Evolutionary conservation across 768 basidiomycete species (phyloP).

Genomic region (Trametes cingulata): DNA sequence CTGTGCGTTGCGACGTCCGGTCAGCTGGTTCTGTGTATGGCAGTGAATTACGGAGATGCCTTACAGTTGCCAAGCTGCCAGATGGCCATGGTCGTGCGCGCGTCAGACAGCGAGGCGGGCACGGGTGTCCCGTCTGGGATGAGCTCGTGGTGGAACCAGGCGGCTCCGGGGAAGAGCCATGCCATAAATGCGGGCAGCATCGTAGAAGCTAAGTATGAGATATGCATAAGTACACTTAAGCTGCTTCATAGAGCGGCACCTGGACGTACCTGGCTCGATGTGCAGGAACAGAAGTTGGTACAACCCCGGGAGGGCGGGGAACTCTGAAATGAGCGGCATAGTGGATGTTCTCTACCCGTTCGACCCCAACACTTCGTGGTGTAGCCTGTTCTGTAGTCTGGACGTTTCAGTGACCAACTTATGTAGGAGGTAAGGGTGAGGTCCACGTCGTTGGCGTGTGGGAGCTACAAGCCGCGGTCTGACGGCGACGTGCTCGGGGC

Average conservation of each 20-base stretch:
- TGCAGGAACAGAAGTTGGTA: conserved; percentile 66
- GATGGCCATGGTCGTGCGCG: conserved; percentile 58
- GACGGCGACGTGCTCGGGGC: not conserved
- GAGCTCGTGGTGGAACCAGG: conserved; percentile 68
- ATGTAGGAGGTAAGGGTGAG: no score
- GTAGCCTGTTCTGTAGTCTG: no score
- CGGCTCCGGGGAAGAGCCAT: conserved; percentile 59
- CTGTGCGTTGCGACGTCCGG: conserved; percentile 33
- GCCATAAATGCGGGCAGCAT: conserved; percentile 51
- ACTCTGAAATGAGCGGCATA: conserved; percentile 35
- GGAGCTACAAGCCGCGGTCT: no score
- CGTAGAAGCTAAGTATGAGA: conserved; percentile 43
- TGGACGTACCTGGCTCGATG: conserved; percentile 56
- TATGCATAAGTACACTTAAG: not conserved
- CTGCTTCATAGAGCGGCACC: no score
- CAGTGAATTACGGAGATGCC: conserved; percentile 19
- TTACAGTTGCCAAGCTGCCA: conserved; percentile 70
- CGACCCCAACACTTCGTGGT: no score
- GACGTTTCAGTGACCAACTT: no score
- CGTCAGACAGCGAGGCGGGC: conserved; percentile 39
- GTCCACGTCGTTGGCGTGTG: no score
- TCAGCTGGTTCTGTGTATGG: not conserved
- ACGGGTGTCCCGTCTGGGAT: conserved; percentile 47
- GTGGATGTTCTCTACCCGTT: no score
- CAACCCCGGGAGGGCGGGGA: conserved; percentile 61